A percentile compares a stretch with the other conserved stretches of the same genome.
These are phyloP conservation scores for Aspergillus melleus DNA, from an alignment of 2,329 filamentous ascomycete species.

Conservation along the genomic window DNA sequence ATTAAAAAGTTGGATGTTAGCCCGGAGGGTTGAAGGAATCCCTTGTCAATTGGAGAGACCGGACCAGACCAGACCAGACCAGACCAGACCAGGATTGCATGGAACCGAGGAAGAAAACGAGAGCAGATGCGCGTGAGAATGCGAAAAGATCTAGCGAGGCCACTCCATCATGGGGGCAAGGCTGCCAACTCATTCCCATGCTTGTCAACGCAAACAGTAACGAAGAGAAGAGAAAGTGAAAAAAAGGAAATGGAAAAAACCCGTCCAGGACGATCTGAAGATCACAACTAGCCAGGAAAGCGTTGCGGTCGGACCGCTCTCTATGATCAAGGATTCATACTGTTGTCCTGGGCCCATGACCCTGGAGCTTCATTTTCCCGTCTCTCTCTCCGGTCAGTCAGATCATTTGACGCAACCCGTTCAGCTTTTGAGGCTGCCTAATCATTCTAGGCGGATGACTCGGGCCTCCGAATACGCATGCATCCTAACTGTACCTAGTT, in stretches of 20 bases:
- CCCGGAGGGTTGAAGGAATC: background rate
- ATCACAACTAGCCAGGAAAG: conserved; percentile 4
- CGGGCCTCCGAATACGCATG: background rate
- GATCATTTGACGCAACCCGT: conserved; percentile 10
- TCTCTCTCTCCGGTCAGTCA: background rate
- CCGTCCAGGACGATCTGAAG: conserved; percentile 1
- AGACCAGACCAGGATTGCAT: background rate
- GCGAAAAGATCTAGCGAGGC: background rate
- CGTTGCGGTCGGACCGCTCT: background rate
- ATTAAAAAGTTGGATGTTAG: background rate
- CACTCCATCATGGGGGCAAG: background rate
- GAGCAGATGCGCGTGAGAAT: background rate
- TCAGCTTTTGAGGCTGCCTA: conserved; percentile 1
- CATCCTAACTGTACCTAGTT: background rate
- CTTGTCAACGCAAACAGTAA: background rate
- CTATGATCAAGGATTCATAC: background rate
- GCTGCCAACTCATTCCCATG: conserved; percentile 6
- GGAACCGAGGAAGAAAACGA: background rate
- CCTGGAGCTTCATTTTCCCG: background rate
- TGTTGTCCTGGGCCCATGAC: conserved; percentile 1
- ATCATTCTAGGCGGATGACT: conserved; percentile 1
- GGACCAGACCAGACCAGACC: background rate
- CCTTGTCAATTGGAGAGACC: background rate
- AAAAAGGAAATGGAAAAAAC: background rate
- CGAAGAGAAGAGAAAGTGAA: background rate